Conservation (phyloP, 116 monocot species). For the Iris pallida region DNA sequence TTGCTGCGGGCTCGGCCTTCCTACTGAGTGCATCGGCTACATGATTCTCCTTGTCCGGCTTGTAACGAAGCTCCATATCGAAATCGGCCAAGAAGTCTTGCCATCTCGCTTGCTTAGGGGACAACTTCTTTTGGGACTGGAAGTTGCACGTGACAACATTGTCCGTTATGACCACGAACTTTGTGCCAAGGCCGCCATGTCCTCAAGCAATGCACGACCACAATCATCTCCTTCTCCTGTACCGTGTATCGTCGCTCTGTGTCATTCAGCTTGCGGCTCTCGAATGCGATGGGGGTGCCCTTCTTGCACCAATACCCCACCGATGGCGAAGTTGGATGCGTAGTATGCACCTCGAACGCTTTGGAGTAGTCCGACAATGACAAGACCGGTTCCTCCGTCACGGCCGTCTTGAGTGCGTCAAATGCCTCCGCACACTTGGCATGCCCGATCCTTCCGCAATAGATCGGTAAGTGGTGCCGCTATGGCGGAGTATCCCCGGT, state of each 20-base stretch:
- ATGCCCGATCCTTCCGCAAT: no score
- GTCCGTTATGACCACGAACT: not conserved
- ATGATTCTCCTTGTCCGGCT: not conserved
- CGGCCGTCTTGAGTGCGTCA: no score
- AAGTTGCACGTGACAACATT: not conserved
- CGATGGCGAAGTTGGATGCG: not conserved
- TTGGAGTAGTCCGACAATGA: no score
- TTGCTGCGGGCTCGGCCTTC: not conserved
- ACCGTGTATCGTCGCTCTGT: not conserved
- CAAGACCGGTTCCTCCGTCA: no score
- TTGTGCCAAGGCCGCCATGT: not conserved
- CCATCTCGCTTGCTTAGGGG: not conserved
- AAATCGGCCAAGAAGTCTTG: not conserved
- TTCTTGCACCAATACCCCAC: not conserved
- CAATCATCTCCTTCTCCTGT: not conserved
- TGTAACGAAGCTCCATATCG: not conserved
- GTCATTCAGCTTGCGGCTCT: not conserved
- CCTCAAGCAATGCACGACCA: not conserved
- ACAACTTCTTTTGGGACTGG: not conserved
- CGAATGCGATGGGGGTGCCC: not conserved
- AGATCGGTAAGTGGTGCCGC: no score
- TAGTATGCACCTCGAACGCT: no score
- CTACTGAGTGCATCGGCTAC: not conserved
- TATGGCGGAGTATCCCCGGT: no score
- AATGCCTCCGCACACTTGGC: no score